These are phyloP conservation scores for Holtermanniella nyarrowii DNA, from an alignment of 768 basidiomycete species.

Conservation along the genomic window DNA sequence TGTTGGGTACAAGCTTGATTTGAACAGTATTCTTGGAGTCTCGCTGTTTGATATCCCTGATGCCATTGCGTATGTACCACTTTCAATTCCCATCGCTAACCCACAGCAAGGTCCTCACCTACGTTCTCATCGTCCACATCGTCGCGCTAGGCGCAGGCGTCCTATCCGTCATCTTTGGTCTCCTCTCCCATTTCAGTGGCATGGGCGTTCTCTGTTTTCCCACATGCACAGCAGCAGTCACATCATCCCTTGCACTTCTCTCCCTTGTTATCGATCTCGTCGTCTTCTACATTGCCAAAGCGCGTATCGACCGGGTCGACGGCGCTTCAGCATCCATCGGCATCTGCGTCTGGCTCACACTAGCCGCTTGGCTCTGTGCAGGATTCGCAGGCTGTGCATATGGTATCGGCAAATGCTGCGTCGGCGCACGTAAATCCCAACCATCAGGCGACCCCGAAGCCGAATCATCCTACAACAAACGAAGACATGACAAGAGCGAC, in stretches of 20 bases:
- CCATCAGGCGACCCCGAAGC: slow-evolving; percentile 20
- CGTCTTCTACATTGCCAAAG: slow-evolving; percentile 78
- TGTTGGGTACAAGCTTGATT: slow-evolving; percentile 81
- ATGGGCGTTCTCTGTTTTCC: slow-evolving; percentile 49
- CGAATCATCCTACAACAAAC: background rate
- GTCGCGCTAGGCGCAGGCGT: slow-evolving; percentile 69
- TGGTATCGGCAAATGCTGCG: slow-evolving; percentile 71
- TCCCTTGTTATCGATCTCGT: slow-evolving; percentile 90
- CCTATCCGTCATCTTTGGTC: slow-evolving; percentile 64
- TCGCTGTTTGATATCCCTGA: slow-evolving; percentile 66
- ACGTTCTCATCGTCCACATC: slow-evolving; percentile 81
- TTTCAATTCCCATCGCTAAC: slow-evolving; percentile 29
- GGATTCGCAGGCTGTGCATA: slow-evolving; percentile 79
- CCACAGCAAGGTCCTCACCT: slow-evolving; percentile 94
- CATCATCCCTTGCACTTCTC: slow-evolving; percentile 63
- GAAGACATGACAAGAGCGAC: slow-evolving; percentile 22
- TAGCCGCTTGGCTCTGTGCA: slow-evolving; percentile 34
- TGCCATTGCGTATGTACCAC: slow-evolving; percentile 38
- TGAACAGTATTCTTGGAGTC: slow-evolving; percentile 63
- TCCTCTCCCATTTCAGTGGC: slow-evolving; percentile 74
- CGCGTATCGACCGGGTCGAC: slow-evolving; percentile 62
- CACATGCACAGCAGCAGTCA: slow-evolving; percentile 49
- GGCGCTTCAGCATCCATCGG: slow-evolving; percentile 73
- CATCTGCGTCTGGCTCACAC: slow-evolving; percentile 41
- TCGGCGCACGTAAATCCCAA: slow-evolving; percentile 39